These are phyloP conservation scores for Komagataea norvegica DNA, from an alignment of 1,139 yeast genomes.

Conservation along the genomic window DNA sequence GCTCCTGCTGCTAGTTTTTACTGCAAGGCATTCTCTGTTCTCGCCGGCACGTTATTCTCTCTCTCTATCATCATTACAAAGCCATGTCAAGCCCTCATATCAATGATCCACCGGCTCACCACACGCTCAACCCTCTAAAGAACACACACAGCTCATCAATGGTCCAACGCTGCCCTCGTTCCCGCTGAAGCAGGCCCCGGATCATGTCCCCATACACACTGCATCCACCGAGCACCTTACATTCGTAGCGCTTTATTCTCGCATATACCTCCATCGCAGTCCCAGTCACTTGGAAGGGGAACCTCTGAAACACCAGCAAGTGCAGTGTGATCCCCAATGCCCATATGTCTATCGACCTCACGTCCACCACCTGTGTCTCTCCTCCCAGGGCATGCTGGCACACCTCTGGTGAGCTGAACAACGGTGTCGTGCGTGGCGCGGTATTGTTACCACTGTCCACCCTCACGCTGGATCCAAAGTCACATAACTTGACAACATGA, in stretches of 20 bases:
- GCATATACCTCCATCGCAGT: conserved; percentile 6
- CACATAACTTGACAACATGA: conserved; percentile 10
- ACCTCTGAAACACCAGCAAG: conserved; percentile 5
- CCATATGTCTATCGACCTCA: conserved; percentile 14
- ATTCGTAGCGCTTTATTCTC: neutral
- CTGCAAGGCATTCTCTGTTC: no score
- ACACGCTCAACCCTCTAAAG: no score
- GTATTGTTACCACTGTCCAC: neutral
- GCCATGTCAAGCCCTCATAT: no score
- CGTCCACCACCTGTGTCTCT: neutral
- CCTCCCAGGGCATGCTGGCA: neutral
- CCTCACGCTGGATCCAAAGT: conserved; percentile 14
- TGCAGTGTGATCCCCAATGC: conserved; percentile 12
- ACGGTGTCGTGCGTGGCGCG: conserved; percentile 10
- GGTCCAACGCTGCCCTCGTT: conserved; percentile 3
- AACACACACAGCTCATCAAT: neutral
- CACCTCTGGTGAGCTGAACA: conserved; percentile 11
- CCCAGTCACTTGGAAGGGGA: conserved; percentile 8
- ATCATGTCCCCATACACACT: conserved; percentile 6
- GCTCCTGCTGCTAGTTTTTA: no score
- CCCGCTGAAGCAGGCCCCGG: neutral
- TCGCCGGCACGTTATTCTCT: no score
- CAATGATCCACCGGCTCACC: no score
- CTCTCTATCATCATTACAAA: no score
- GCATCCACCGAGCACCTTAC: neutral